A percentile compares a stretch with the other conserved stretches of the same genome.
phyloP scores from a whole-genome alignment of 148 eudicot species.

The Amaranthus hypochondriacus region DNA sequence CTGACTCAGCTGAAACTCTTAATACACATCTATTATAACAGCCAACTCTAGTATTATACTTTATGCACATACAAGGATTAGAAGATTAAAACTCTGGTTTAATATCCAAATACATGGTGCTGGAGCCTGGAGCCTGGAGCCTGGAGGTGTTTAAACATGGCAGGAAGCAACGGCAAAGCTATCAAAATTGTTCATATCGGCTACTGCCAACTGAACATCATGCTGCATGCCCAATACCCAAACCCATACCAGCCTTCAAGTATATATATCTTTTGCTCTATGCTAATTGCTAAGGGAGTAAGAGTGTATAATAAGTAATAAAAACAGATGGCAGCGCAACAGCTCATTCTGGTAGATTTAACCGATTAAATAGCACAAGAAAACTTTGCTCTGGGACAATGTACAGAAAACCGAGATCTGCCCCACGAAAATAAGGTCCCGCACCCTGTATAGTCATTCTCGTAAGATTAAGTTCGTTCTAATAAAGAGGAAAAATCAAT shows the following conservation, averaged over 20 bases:
- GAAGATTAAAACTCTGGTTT: background rate
- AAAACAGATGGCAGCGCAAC: background rate
- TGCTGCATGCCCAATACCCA: background rate
- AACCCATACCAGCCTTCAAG: conserved; percentile 7
- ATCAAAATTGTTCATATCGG: conserved; percentile 24
- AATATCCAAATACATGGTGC: background rate
- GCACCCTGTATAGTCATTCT: conserved; percentile 47
- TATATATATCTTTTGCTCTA: conserved; percentile 11
- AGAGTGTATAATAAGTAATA: background rate
- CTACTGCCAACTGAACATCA: background rate
- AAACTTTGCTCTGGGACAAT: conserved; percentile 86
- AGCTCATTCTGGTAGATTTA: conserved; percentile 78
- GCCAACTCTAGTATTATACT: background rate
- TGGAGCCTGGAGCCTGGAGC: background rate
- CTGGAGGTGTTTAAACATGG: background rate
- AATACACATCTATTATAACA: conserved; percentile 10
- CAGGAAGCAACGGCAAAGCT: background rate
- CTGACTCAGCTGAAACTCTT: background rate
- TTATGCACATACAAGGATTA: conserved; percentile 14
- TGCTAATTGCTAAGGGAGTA: conserved; percentile 10
- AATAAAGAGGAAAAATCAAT: background rate
- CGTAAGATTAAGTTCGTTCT: background rate
- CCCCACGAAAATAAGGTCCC: conserved; percentile 78
- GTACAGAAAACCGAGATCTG: conserved; percentile 95
- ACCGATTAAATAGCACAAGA: conserved; percentile 79